Evolutionary conservation across 2,329 filamentous ascomycete species (phyloP).

Genomic region (Dothideomycetidae sp.): DNA sequence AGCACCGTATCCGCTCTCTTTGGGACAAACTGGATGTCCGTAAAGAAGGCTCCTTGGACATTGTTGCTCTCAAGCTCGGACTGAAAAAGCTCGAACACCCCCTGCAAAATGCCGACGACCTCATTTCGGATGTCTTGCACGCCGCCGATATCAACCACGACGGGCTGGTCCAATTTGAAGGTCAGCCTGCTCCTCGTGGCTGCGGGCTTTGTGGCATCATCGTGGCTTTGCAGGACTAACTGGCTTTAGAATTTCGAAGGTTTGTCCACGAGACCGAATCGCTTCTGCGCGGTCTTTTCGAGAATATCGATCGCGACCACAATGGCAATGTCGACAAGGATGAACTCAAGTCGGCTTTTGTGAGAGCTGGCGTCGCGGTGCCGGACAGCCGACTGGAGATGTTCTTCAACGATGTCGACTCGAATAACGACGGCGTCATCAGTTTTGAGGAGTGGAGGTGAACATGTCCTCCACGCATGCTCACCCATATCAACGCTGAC

Average conservation of each 20-base stretch:
- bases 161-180: conserved; percentile 80
- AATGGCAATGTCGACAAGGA: conserved; percentile 75
- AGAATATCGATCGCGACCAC: conserved; percentile 69
- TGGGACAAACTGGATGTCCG: conserved; percentile 72
- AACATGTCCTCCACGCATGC: conserved; percentile 20
- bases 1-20: conserved; percentile 67
- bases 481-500: conserved; percentile 4
- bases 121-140: conserved; percentile 67
- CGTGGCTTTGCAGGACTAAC: conserved; percentile 10
- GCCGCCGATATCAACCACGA: conserved; percentile 78
- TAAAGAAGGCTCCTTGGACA: conserved; percentile 64
- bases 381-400: conserved; percentile 61
- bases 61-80: conserved; percentile 71
- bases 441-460: conserved; percentile 96
- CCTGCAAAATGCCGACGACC: conserved; percentile 79
- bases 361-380: conserved; percentile 62
- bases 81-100: conserved; percentile 82
- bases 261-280: conserved; percentile 82
- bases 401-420: conserved; percentile 84
- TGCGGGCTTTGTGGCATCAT: too few species aligned
- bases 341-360: conserved; percentile 71
- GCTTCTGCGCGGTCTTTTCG: conserved; percentile 69
- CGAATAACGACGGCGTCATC: conserved; percentile 74
- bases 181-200: conserved; percentile 33
- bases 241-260: conserved; percentile 59